phyloP scores from a whole-genome alignment of 768 basidiomycete species.

The Russula ochroleuca region DNA sequence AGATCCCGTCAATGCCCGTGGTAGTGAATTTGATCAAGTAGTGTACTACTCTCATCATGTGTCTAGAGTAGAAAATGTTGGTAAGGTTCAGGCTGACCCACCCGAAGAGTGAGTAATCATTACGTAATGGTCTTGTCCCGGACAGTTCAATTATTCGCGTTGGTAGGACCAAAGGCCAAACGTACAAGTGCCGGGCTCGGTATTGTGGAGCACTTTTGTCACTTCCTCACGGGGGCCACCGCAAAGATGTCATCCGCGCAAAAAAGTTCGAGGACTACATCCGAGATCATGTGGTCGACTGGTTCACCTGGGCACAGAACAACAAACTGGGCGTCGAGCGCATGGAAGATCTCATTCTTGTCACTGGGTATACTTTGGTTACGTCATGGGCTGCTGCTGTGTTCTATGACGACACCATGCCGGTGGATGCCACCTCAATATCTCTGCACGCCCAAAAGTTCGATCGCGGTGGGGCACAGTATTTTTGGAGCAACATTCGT shows the following conservation, averaged over 20 bases:
- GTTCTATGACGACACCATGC: neutral
- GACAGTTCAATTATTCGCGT: neutral
- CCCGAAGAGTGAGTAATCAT: neutral
- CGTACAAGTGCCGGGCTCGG: neutral
- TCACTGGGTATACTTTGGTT: slow-evolving; percentile 1
- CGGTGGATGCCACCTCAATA: neutral
- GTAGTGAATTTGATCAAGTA: neutral
- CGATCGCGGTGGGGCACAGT: neutral
- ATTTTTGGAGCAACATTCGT: neutral
- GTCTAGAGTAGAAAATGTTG: neutral
- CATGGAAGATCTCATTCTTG: slow-evolving; percentile 7
- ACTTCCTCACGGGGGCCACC: neutral
- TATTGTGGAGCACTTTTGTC: neutral
- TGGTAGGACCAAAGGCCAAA: neutral
- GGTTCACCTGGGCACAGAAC: neutral
- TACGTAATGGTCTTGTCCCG: neutral
- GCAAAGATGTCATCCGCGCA: neutral
- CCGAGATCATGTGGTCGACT: neutral
- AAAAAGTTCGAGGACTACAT: neutral
- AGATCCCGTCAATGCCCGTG: neutral
- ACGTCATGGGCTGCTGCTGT: slow-evolving; percentile 1
- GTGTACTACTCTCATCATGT: neutral
- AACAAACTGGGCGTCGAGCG: neutral
- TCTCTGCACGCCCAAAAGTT: neutral
- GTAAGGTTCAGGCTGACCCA: neutral